These are phyloP conservation scores for Boletellus deceptivus DNA, from an alignment of 1,284 basidiomycete genomes.

Conservation along the genomic window DNA sequence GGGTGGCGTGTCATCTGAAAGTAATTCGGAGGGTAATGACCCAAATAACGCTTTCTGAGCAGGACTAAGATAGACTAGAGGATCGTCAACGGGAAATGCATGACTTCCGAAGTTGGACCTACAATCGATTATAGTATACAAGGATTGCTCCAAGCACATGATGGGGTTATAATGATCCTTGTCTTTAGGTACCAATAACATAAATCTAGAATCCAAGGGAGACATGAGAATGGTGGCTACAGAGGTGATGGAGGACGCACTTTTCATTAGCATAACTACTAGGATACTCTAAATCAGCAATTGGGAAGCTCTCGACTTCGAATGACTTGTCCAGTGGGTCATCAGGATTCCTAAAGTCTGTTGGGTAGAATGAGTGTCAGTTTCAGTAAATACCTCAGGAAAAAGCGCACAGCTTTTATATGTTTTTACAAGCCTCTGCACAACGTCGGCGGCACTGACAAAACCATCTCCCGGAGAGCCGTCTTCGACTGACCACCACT, in stretches of 20 bases:
- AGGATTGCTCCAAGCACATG: slow-evolving; percentile 63
- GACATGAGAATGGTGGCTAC: background rate
- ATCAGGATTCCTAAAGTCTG: slow-evolving; percentile 65
- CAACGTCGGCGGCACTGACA: slow-evolving; percentile 60
- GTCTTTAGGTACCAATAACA: slow-evolving; percentile 72
- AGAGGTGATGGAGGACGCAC: slow-evolving; percentile 26
- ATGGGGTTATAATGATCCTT: slow-evolving; percentile 79
- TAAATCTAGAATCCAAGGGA: slow-evolving; percentile 45
- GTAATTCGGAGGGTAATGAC: slow-evolving; percentile 50
- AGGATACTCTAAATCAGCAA: slow-evolving; percentile 69
- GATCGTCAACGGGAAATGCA: slow-evolving; percentile 15
- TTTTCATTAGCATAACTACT: slow-evolving; percentile 62
- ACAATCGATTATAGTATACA: slow-evolving; percentile 71
- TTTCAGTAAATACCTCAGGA: background rate
- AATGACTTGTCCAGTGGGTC: slow-evolving; percentile 59
- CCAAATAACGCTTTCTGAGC: slow-evolving; percentile 64
- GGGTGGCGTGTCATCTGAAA: slow-evolving; percentile 40
- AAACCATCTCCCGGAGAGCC: slow-evolving; percentile 50
- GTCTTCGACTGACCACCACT: slow-evolving; percentile 52
- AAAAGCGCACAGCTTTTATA: slow-evolving; percentile 62
- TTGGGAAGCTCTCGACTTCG: slow-evolving; percentile 57
- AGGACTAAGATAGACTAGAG: slow-evolving; percentile 64
- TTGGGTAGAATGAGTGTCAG: background rate
- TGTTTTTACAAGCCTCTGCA: slow-evolving; percentile 54
- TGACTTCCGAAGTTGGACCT: slow-evolving; percentile 17